Evolutionary conservation across 148 eudicot species (phyloP).

Genomic region (Arbutus unedo): DNA sequence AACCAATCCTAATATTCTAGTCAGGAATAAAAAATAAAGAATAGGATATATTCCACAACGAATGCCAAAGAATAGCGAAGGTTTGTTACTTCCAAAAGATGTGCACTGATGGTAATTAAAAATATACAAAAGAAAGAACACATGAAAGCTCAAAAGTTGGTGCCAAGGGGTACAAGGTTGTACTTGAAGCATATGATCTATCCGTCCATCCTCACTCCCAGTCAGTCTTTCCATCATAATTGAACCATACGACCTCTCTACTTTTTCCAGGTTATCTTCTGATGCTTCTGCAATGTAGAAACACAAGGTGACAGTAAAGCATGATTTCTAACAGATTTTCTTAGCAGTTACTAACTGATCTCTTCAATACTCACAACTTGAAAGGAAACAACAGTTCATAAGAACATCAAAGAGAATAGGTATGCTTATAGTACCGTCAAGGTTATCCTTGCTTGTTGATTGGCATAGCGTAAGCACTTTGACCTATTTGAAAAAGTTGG

Average conservation of each 20-base stretch:
- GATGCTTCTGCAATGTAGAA: constrained; percentile 41
- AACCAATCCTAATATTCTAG: background rate
- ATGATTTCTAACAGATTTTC: background rate
- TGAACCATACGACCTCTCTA: constrained; percentile 80
- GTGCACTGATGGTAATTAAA: background rate
- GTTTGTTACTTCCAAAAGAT: background rate
- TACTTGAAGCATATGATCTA: constrained; percentile 94
- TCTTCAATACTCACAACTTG: background rate
- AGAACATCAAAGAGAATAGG: constrained; percentile 4
- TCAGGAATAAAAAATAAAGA: background rate
- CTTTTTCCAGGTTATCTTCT: constrained; percentile 39
- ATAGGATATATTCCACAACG: background rate
- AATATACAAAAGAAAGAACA: background rate
- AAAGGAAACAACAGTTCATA: background rate
- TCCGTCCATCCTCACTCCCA: constrained; percentile 69
- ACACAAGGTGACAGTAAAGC: background rate
- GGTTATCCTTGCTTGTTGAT: constrained; percentile 46
- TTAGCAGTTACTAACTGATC: constrained; percentile 1
- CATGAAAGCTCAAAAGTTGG: background rate
- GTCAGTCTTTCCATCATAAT: constrained; percentile 89
- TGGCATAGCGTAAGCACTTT: constrained; percentile 82
- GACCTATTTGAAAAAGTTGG: constrained; percentile 36
- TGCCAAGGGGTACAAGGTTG: constrained; percentile 10
- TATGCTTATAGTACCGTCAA: constrained; percentile 47
- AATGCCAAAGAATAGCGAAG: background rate